Base-by-base conservation (phyloP, 169 alveolate species). In the Perkinsus chesapeaki region DNA sequence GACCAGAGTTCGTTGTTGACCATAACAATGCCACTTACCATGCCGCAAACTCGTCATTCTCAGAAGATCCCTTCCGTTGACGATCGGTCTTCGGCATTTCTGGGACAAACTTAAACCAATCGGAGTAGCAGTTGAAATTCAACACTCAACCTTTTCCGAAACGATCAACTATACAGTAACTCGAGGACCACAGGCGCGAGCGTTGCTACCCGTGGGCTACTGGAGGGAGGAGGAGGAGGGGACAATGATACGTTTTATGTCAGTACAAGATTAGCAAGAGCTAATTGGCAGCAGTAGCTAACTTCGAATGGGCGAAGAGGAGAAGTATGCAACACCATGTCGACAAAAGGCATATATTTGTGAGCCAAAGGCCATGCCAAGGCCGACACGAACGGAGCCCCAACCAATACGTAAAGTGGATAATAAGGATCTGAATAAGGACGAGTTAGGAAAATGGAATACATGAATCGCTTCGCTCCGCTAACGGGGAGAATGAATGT, bases 391-490 rank as follows among this genome's bases (percentile, higher is more conserved):
- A 16, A 60, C 31, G 7, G 82, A 60, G 7, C 82, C 82, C 82
- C 82, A 60, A 0, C 82, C 82, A 23, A 60, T 60, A 1, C 82
- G 82, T 12, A 60, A 23, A 16, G 82, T 60, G 37, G 31, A 5
- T 34, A 60, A 16, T 60, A 60, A 34, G 82, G 82, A 60, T 60
- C 82, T 60, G 82, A 60, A 60, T 34, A 60, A 34, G 31, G 3
- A 16, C 82, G 27, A 16, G 23, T 5, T 3, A 16, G 82, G 31
- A 60, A 60, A 12, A 60, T 60, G 82, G 1, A 60, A 27, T 20
- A 60, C 82, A 60, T 60, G 82, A 60, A 60, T 60, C 82, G 82
- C 82, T 60, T 60, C 82, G 82, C 82, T 60, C 82, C 82, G 82
- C 82, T 60, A 60, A 60, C 82, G 23, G 31, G 82, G 82, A 20